A percentile compares a stretch with the other conserved stretches of the same genome.
These are phyloP conservation scores for Hansfordia pulvinata DNA, from an alignment of 2,329 filamentous ascomycete genomes.

Conservation along the genomic window DNA sequence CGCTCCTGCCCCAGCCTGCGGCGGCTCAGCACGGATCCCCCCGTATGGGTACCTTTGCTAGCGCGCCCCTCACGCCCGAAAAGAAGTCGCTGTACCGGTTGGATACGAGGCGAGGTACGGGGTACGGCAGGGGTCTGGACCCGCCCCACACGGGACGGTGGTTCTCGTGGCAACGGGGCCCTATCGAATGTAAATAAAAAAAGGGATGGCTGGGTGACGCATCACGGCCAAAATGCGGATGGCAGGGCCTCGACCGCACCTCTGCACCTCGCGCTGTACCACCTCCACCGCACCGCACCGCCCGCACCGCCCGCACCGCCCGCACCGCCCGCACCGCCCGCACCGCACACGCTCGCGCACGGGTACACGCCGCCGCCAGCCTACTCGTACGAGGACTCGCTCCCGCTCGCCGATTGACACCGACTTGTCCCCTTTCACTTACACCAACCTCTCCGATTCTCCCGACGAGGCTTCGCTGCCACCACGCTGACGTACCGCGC, in stretches of 20 bases:
- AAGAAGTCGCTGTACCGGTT: no score
- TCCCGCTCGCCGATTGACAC: background rate
- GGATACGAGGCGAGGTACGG: no score
- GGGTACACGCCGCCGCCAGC: background rate
- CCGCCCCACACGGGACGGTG: background rate
- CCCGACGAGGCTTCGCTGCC: no score
- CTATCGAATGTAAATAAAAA: constrained; percentile 1
- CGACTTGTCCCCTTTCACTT: background rate
- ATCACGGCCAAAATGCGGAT: no score
- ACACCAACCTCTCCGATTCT: background rate
- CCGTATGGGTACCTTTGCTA: no score
- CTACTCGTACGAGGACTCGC: background rate
- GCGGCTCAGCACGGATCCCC: no score
- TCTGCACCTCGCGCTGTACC: background rate
- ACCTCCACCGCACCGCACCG: background rate
- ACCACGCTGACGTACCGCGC: no score
- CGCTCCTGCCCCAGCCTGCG: no score
- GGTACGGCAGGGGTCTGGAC: no score
- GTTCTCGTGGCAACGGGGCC: background rate
- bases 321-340: background rate
- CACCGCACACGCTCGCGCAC: constrained; percentile 1
- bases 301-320: background rate
- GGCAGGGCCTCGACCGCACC: background rate
- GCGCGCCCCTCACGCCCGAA: no score
- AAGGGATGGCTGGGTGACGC: background rate